Conservation (phyloP, 305 asterid genomes). For the Rubia peregrina region DNA sequence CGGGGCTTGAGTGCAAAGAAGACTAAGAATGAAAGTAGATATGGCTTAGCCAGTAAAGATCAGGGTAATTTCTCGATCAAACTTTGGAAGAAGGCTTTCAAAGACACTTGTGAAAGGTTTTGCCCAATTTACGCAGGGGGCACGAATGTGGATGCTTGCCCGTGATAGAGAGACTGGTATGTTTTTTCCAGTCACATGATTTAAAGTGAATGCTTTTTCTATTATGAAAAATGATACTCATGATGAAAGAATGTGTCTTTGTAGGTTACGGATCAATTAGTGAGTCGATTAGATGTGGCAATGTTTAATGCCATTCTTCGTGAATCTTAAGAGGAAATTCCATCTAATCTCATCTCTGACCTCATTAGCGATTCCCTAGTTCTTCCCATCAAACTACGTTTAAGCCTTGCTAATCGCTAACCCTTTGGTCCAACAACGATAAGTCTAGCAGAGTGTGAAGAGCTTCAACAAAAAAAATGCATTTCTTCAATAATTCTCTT, state of each 20-base stretch:
- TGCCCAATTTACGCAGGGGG: constrained; percentile 84
- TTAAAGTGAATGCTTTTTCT: background rate
- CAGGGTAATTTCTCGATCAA: constrained; percentile 63
- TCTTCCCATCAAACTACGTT: constrained; percentile 52
- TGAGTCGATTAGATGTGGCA: constrained; percentile 77
- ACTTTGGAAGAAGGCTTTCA: constrained; percentile 93
- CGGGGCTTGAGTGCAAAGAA: constrained; percentile 34
- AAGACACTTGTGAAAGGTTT: constrained; percentile 74
- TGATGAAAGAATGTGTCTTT: background rate
- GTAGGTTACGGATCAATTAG: constrained; percentile 91
- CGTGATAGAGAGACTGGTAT: constrained; percentile 56
- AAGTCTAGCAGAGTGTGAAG: no score
- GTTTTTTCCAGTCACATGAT: background rate
- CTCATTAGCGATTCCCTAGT: constrained; percentile 73
- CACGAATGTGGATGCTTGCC: constrained; percentile 62
- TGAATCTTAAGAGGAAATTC: constrained; percentile 72
- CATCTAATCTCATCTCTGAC: constrained; percentile 95
- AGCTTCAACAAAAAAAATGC: no score
- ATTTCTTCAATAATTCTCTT: no score
- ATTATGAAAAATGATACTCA: background rate
- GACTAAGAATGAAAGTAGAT: constrained; percentile 29
- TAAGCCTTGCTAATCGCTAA: no score
- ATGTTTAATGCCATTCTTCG: constrained; percentile 96
- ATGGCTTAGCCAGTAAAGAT: constrained; percentile 48
- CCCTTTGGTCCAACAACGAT: no score